Conservation (phyloP, 805 yeast genomes). For the Teunomyces tritomae region DNA sequence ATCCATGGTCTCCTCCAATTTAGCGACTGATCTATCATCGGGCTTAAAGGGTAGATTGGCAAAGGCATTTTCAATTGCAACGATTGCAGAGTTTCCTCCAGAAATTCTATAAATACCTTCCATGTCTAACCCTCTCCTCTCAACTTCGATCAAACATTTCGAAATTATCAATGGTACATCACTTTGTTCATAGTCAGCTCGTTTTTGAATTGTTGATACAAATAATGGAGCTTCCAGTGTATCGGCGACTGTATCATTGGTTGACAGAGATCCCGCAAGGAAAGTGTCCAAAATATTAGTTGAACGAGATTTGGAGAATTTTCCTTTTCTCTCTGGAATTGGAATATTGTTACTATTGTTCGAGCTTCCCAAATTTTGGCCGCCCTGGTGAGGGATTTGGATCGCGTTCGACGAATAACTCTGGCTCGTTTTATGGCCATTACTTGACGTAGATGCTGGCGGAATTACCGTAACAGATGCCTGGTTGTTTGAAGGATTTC, state of each 20-base stretch:
- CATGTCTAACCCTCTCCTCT: conserved; percentile 64
- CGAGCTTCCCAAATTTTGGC: background rate
- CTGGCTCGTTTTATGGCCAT: conserved; percentile 11
- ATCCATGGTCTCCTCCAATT: conserved; percentile 35
- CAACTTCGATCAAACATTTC: conserved; percentile 74
- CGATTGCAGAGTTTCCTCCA: conserved; percentile 72
- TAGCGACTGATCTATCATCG: conserved; percentile 33
- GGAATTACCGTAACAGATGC: background rate
- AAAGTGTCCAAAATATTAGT: conserved; percentile 43
- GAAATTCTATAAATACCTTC: conserved; percentile 93
- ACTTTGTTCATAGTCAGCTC: conserved; percentile 61
- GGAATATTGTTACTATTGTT: conserved; percentile 1
- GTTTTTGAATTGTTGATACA: conserved; percentile 56
- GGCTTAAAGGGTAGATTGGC: conserved; percentile 24
- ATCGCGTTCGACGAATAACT: conserved; percentile 12
- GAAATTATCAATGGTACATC: conserved; percentile 69
- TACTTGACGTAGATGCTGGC: background rate
- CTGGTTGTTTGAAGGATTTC: background rate
- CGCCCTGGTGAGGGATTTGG: conserved; percentile 9
- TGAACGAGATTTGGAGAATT: conserved; percentile 43
- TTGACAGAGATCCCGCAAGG: conserved; percentile 15
- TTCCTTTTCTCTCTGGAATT: conserved; percentile 13
- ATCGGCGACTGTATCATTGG: conserved; percentile 8
- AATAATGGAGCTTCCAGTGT: conserved; percentile 31
- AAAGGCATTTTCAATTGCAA: conserved; percentile 43